Evolutionary conservation across 306 rosid species (phyloP), one percentile per base, ranked within the genome.

Genomic region (Cucurbita maxima): DNA sequence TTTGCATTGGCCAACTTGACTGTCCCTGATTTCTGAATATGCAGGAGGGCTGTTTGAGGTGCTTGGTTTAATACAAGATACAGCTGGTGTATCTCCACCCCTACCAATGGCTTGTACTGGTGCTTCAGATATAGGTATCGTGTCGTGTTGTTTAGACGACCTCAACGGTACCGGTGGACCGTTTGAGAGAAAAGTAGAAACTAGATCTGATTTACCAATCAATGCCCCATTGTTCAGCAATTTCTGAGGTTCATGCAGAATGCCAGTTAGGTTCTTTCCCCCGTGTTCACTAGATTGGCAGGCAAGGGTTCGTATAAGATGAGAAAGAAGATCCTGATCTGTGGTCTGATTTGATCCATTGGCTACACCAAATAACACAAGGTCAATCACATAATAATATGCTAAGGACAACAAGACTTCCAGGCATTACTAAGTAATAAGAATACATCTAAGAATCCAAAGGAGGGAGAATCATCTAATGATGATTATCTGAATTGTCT

Each of bases 251-350:
- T 85, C 87, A 75, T 84, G 87, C 77, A 86, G 54, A 76, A 86
- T 80, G 58, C 87, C 76, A 56, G 92, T 73, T 77, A 83, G 51
- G 78, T 80, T 88, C 75, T 82, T 81, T 73, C 80, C 92, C 74
- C 82, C 87, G 37, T 71, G 76, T 48, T 88, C 76, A 80, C 84
- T 89, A 38, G 87, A 79, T 58, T 82, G 68, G 81, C 77, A 82
- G 50, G 86, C 92, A 68, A 92, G 81, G 85, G 77, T 92, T 78
- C 82, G 83, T 76, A 92, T 55, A 80, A 92, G 83, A 86, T 92
- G 91, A 73, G 96, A 61, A 41, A 90, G 78, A 59, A 92, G 76
- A 87, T 92, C 90, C 79, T 86, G 96, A 64, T 92, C 92, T 8
- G 91, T 84, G 18, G 85, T 80, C 78, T 88, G 91, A 77, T 88